Percentiles rank a stretch among this genome's conserved stretches.
Evolutionary conservation across 257 asterid genomes (phyloP).

Genomic region (Osmanthus fragrans): DNA sequence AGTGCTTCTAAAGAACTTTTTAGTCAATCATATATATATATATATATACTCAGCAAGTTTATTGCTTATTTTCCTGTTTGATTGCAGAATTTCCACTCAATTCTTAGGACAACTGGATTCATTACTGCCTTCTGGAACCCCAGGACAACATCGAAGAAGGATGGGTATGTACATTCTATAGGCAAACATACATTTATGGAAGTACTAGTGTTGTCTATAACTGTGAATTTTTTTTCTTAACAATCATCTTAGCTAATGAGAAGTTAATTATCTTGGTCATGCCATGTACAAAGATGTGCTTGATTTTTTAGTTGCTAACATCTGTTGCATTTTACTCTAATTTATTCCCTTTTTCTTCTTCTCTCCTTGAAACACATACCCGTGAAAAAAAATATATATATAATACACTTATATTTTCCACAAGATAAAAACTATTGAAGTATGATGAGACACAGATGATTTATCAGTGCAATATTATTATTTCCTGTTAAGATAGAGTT

Average conservation of each 20-base stretch:
- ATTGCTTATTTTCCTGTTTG: slow-evolving; percentile 19
- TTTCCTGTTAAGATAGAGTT: not conserved
- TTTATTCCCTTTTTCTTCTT: not conserved
- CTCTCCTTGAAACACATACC: not conserved
- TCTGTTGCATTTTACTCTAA: slow-evolving; percentile 2
- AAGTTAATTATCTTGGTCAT: not conserved
- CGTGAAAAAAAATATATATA: not conserved
- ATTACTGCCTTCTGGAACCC: slow-evolving; percentile 72
- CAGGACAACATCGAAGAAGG: slow-evolving; percentile 82
- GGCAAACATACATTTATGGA: slow-evolving; percentile 3
- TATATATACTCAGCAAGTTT: too few species aligned
- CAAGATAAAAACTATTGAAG: slow-evolving; percentile 7
- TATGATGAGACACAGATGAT: slow-evolving; percentile 1
- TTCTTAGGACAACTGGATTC: slow-evolving; percentile 80
- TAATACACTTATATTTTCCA: not conserved
- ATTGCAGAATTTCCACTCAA: slow-evolving; percentile 68
- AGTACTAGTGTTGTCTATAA: not conserved
- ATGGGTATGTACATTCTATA: slow-evolving; percentile 56
- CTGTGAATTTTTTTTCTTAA: slow-evolving; percentile 1
- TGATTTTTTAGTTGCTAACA: not conserved
- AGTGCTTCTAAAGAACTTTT: not conserved
- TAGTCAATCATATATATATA: not conserved
- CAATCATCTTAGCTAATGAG: slow-evolving; percentile 2
- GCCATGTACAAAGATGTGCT: not conserved
- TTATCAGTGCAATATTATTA: not conserved